phyloP scores from a whole-genome alignment of 2,329 filamentous ascomycete species.

The Eutypella sp. region DNA sequence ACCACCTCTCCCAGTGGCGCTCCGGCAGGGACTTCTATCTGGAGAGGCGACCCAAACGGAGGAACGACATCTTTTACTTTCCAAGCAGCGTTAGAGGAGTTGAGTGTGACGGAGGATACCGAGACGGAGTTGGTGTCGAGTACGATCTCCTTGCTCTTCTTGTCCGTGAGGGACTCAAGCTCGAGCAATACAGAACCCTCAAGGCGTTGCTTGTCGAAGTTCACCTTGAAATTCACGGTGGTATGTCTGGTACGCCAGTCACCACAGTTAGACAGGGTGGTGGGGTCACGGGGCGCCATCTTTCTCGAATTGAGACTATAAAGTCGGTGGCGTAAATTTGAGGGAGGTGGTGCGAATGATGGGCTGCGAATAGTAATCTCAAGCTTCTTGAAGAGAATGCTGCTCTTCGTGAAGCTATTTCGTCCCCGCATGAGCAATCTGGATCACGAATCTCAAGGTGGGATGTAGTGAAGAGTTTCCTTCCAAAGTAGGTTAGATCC shows the following conservation, averaged over 20 bases:
- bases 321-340: slow-evolving; percentile 13
- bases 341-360: slow-evolving; percentile 12
- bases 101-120: slow-evolving; percentile 65
- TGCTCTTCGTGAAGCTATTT: slow-evolving; percentile 21
- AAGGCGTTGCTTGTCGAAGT: slow-evolving; percentile 76
- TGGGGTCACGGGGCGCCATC: slow-evolving; percentile 65
- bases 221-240: slow-evolving; percentile 72
- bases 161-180: slow-evolving; percentile 71
- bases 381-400: slow-evolving; percentile 22
- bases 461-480: neutral
- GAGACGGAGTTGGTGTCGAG: slow-evolving; percentile 84
- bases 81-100: slow-evolving; percentile 62
- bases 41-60: slow-evolving; percentile 70
- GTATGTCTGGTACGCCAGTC: slow-evolving; percentile 83
- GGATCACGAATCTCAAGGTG: slow-evolving; percentile 1
- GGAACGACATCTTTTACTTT: slow-evolving; percentile 63
- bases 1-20: slow-evolving; percentile 48
- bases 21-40: slow-evolving; percentile 55
- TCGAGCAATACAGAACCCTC: slow-evolving; percentile 71
- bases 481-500: neutral
- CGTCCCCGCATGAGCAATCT: slow-evolving; percentile 20
- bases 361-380: slow-evolving; percentile 22
- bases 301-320: slow-evolving; percentile 13
- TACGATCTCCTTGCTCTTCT: slow-evolving; percentile 68
- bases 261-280: slow-evolving; percentile 88